Conservation (phyloP, 192 early-diverging fungal genomes). For the Haplosporangium gracile region DNA sequence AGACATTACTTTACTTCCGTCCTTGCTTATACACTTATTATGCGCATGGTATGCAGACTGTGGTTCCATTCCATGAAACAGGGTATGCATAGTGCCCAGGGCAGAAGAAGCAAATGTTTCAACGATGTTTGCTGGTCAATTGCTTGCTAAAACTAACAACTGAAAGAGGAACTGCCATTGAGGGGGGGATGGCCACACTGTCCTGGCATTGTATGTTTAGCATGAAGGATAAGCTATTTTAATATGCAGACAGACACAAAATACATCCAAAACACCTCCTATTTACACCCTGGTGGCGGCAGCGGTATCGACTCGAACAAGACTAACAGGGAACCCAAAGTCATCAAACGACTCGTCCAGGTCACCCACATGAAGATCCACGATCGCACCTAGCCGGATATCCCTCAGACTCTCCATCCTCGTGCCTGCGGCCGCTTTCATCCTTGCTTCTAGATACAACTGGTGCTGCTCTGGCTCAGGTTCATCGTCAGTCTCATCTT, state of each 20-base stretch:
- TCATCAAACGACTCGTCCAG: conserved; percentile 39
- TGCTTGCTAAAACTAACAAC: too few relatives aligned
- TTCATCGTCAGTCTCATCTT: conserved; percentile 22
- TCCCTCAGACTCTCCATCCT: neutral
- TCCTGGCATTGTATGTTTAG: too few relatives aligned
- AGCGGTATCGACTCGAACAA: neutral
- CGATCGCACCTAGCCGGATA: neutral
- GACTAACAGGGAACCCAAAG: conserved; percentile 39
- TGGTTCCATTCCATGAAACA: too few relatives aligned
- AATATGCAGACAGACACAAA: too few relatives aligned
- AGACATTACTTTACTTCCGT: neutral
- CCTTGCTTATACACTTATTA: neutral
- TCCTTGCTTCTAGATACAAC: neutral
- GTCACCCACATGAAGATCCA: neutral
- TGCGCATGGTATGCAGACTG: neutral
- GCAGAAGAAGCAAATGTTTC: too few relatives aligned
- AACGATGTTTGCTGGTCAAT: too few relatives aligned
- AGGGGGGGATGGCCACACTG: too few relatives aligned
- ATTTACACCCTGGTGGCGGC: neutral
- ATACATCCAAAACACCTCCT: neutral
- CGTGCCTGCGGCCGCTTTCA: neutral
- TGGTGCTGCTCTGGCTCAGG: neutral
- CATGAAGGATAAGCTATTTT: too few relatives aligned
- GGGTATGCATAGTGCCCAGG: too few relatives aligned
- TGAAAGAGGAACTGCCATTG: too few relatives aligned